These are phyloP conservation scores for Didymellaceae sp. DNA, from an alignment of 2,329 filamentous ascomycete species.

Conservation along the genomic window DNA sequence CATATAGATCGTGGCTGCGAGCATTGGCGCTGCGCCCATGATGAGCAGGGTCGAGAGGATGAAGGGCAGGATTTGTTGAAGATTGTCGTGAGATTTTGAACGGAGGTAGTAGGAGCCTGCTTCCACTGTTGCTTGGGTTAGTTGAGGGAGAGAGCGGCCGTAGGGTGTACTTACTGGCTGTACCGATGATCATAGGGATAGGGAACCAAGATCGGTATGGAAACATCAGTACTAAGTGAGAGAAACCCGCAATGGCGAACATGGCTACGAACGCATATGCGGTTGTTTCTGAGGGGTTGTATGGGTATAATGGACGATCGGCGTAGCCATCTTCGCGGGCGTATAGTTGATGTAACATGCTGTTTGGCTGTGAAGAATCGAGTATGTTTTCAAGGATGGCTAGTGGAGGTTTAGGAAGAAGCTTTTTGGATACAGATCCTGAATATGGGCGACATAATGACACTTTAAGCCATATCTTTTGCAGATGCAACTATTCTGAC, in stretches of 20 bases:
- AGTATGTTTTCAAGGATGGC: not conserved
- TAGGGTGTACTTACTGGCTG: constrained; percentile 50
- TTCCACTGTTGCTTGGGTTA: constrained; percentile 10
- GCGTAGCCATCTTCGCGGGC: constrained; percentile 9
- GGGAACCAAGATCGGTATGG: constrained; percentile 52
- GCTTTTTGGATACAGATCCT: too few species aligned
- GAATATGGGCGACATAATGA: not conserved
- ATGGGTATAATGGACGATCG: constrained; percentile 13
- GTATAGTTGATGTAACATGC: not conserved
- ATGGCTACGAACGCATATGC: constrained; percentile 13
- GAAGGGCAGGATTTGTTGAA: constrained; percentile 32
- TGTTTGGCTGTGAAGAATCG: not conserved
- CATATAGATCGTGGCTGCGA: constrained; percentile 59
- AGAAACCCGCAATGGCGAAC: constrained; percentile 12
- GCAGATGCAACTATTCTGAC: not conserved
- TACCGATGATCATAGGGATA: constrained; percentile 59
- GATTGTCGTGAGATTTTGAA: constrained; percentile 16
- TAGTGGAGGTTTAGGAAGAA: too few species aligned
- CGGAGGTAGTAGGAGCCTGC: constrained; percentile 22
- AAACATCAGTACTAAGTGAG: constrained; percentile 14
- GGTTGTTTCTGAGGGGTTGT: constrained; percentile 11
- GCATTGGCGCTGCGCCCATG: constrained; percentile 55
- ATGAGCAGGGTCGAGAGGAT: constrained; percentile 53
- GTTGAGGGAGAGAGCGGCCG: not conserved
- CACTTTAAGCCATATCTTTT: not conserved